A percentile compares a stretch with the other conserved stretches of the same genome.
Evolutionary conservation across 345 rosid genomes (phyloP).

Genomic region (Gynandropsis gynandra): DNA sequence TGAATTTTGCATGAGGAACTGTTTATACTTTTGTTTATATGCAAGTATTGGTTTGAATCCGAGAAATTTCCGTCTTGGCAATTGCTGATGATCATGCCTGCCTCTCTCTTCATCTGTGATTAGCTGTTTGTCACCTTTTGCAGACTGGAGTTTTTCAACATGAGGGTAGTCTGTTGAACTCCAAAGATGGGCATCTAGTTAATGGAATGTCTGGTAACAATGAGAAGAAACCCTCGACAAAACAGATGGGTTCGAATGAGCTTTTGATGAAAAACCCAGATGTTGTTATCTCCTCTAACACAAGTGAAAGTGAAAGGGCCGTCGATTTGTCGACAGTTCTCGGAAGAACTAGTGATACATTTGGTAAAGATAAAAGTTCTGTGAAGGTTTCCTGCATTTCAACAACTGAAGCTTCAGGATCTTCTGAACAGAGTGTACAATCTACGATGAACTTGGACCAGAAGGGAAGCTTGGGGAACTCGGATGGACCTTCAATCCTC

Average conservation of each 20-base stretch:
- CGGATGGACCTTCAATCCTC: slow-evolving; percentile 57
- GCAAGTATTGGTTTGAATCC: not conserved
- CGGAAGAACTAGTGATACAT: slow-evolving; percentile 32
- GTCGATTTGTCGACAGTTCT: slow-evolving; percentile 31
- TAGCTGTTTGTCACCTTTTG: slow-evolving; percentile 23
- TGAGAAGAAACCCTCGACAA: slow-evolving; percentile 33
- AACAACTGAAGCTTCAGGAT: slow-evolving; percentile 31
- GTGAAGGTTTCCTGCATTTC: slow-evolving; percentile 33
- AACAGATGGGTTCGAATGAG: slow-evolving; percentile 29
- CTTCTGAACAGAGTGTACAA: slow-evolving; percentile 33
- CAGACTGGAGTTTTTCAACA: slow-evolving; percentile 51
- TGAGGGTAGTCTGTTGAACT: slow-evolving; percentile 37
- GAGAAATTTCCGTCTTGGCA: too few relatives aligned
- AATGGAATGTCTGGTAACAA: slow-evolving; percentile 34
- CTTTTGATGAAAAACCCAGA: slow-evolving; percentile 34
- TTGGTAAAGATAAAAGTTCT: slow-evolving; percentile 24
- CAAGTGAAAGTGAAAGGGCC: slow-evolving; percentile 25
- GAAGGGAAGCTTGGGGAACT: slow-evolving; percentile 33
- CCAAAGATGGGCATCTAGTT: slow-evolving; percentile 30
- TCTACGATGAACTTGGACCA: slow-evolving; percentile 30
- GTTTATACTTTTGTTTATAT: slow-evolving; percentile 1
- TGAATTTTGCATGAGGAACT: slow-evolving; percentile 15
- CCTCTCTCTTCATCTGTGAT: slow-evolving; percentile 2
- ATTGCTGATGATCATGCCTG: slow-evolving; percentile 1
- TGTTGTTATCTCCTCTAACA: slow-evolving; percentile 24